Conservation (phyloP, 2,329 filamentous ascomycete genomes). For the Capronia epimyces region DNA sequence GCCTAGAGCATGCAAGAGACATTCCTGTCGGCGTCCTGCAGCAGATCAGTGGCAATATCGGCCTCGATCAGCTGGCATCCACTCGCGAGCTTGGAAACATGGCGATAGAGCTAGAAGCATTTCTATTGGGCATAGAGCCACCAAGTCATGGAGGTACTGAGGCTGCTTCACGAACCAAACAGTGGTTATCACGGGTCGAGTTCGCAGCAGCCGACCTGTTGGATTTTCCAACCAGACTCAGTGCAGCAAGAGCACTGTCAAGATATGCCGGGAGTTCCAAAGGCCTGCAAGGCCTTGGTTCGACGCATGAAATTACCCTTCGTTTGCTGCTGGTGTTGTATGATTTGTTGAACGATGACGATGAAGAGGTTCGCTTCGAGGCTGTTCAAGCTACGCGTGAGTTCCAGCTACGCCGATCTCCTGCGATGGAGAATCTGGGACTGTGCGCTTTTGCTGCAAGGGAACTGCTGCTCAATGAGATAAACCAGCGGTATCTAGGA, state of each 20-base stretch:
- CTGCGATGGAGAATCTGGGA: constrained; percentile 29
- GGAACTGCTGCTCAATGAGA: constrained; percentile 36
- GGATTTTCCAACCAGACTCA: constrained; percentile 25
- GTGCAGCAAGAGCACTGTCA: constrained; percentile 20
- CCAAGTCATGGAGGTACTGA: not conserved
- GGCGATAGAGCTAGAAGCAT: constrained; percentile 10
- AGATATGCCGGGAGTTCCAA: constrained; percentile 3
- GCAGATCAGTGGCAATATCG: constrained; percentile 1
- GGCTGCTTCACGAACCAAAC: not conserved
- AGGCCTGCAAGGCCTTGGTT: constrained; percentile 39
- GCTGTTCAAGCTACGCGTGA: constrained; percentile 40
- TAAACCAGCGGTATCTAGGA: constrained; percentile 33
- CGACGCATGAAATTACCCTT: constrained; percentile 23
- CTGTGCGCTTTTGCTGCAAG: constrained; percentile 48
- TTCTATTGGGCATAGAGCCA: constrained; percentile 3
- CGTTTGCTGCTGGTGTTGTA: constrained; percentile 52
- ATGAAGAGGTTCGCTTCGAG: constrained; percentile 73
- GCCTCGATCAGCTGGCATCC: constrained; percentile 1
- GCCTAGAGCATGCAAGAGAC: constrained; percentile 3
- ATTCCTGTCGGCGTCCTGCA: not conserved
- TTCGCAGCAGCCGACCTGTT: constrained; percentile 17
- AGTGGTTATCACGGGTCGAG: constrained; percentile 12
- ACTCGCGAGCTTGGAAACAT: constrained; percentile 15
- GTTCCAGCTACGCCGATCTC: constrained; percentile 3
- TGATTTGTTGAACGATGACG: constrained; percentile 78